These are phyloP conservation scores for Penicillium salamii DNA, from an alignment of 495 filamentous ascomycete genomes.

Conservation along the genomic window DNA sequence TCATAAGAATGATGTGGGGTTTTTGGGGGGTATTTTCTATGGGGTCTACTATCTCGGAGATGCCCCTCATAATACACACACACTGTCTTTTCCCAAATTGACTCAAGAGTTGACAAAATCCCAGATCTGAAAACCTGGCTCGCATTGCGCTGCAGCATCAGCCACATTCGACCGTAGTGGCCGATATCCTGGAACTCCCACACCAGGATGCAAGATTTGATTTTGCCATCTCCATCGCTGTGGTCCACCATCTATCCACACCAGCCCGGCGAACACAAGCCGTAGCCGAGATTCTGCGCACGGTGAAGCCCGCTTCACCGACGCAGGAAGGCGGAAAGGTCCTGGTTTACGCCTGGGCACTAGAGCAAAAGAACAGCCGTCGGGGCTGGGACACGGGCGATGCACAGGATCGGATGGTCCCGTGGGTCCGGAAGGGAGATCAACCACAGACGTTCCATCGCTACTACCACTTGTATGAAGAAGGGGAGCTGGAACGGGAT, in stretches of 20 bases:
- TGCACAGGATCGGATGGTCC: constrained; percentile 92
- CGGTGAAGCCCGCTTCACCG: constrained; percentile 48
- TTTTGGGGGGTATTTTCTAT: constrained; percentile 8
- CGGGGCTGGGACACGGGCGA: constrained; percentile 87
- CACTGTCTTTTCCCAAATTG: no score
- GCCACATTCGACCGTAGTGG: constrained; percentile 63
- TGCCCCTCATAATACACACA: no score
- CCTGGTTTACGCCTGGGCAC: constrained; percentile 92
- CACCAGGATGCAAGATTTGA: constrained; percentile 71
- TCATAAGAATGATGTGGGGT: constrained; percentile 3
- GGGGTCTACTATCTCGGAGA: constrained; percentile 3
- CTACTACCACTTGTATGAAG: constrained; percentile 91
- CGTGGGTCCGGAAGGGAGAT: constrained; percentile 72
- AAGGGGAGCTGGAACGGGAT: constrained; percentile 83
- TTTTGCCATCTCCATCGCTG: constrained; percentile 93
- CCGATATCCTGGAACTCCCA: constrained; percentile 67
- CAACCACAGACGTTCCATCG: constrained; percentile 62
- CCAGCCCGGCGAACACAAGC: constrained; percentile 68
- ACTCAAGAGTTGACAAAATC: constrained; percentile 24
- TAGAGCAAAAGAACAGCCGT: constrained; percentile 87
- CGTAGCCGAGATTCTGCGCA: constrained; percentile 67
- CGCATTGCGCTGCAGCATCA: constrained; percentile 67
- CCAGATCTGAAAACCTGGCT: constrained; percentile 67
- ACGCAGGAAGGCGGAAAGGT: constrained; percentile 55
- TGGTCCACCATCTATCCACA: constrained; percentile 94